Evolutionary conservation across 106 monocot species (phyloP), one percentile per base, ranked within the genome.

Genomic region (Allium fistulosum): DNA sequence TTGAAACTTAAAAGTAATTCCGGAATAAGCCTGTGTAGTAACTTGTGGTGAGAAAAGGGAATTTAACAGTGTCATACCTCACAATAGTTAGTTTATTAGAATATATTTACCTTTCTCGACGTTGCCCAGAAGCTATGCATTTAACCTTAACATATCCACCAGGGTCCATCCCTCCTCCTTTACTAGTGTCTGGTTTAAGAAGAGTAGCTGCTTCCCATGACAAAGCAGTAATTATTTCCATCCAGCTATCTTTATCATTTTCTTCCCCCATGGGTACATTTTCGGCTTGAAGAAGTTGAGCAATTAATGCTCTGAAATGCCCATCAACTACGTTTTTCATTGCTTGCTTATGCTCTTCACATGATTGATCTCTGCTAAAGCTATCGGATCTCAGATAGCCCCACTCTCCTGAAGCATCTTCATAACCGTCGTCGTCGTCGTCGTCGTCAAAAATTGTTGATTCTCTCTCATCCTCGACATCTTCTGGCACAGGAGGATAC

Each of bases 191-290:
- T 65, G 94, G 88, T 72, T 91, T 94, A 14, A 94, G 83, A 66
- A 91, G 70, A 55, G 82, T 78, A 61, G 94, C 94, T 53, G 88
- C 94, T 72, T 94, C 83, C 94, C 94, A 94, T 59, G 90, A 85
- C 53, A 94, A 66, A 73, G 77, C 72, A 48, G 90, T 83, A 50
- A 94, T 80, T 63, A 91, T 94, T 9, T 90, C 87, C 72, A 94
- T 72, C 90, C 94, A 94, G 27, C 80, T 78, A 17, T 85, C 80
- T 17, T 77, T 76, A 10, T 82, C 79, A 77, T 65, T 58, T 64
- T 87, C 87, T 55, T 81, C 87, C 70, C 71, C 71, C 6, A 69
- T 48, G 14, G 82, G 61, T 46, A 94, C 69, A 65, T 90, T 87
- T 75, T 85, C 90, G 17, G 79, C 85, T 63, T 87, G 84, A 79